phyloP scores from a whole-genome alignment of 257 asterid species.

The Striga asiatica region DNA sequence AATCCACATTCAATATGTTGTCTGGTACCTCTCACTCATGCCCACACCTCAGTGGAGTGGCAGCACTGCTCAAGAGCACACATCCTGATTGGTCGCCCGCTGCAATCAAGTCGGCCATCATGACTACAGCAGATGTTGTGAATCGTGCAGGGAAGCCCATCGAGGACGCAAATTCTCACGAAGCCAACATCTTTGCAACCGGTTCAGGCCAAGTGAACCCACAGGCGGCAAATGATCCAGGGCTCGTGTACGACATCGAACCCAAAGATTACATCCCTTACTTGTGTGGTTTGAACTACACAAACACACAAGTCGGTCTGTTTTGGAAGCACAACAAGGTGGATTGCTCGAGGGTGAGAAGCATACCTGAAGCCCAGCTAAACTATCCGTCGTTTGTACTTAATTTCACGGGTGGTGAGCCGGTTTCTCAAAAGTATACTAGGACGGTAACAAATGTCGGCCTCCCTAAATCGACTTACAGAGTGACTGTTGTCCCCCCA shows the following conservation, averaged over 20 bases:
- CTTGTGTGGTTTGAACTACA: constrained; percentile 12
- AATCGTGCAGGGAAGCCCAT: neutral
- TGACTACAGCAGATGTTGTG: constrained; percentile 14
- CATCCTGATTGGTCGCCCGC: constrained; percentile 23
- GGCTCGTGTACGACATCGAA: constrained; percentile 8
- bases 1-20: neutral
- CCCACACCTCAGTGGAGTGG: constrained; percentile 19
- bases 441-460: constrained; percentile 21
- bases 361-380: constrained; percentile 16
- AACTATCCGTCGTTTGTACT: constrained; percentile 19
- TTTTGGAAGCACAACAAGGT: neutral
- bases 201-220: constrained; percentile 23
- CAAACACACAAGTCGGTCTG: neutral
- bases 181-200: constrained; percentile 12
- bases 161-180: neutral
- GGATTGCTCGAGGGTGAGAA: constrained; percentile 6
- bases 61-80: constrained; percentile 15
- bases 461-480: constrained; percentile 4
- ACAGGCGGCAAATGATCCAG: constrained; percentile 12
- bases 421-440: constrained; percentile 6
- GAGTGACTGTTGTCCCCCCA: constrained; percentile 4
- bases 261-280: constrained; percentile 12
- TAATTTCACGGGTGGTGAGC: neutral
- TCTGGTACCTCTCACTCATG: constrained; percentile 20
- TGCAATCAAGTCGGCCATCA: constrained; percentile 18